A percentile compares a stretch with the other conserved stretches of the same genome.
phyloP scores from a whole-genome alignment of 257 asterid species.

The Ophiorrhiza pumila region DNA sequence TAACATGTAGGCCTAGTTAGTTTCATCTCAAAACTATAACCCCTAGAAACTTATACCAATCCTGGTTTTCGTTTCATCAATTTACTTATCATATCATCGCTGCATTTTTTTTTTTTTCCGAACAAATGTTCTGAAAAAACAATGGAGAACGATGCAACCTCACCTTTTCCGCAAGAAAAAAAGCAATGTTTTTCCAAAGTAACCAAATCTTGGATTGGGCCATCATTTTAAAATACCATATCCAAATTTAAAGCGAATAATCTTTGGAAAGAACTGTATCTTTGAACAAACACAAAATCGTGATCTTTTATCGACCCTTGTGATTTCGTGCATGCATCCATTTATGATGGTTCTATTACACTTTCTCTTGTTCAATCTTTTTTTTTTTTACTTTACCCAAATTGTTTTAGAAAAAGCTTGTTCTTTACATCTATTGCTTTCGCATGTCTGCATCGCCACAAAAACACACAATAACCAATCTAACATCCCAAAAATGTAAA shows the following conservation, averaged over 20 bases:
- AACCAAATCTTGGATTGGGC: constrained; percentile 11
- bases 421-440: constrained; percentile 3
- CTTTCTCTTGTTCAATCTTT: not conserved
- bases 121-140: not conserved
- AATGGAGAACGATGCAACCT: too few relatives aligned
- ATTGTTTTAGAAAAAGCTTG: constrained; percentile 2
- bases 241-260: not conserved
- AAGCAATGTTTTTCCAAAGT: constrained; percentile 8
- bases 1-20: too few relatives aligned
- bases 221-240: constrained; percentile 3
- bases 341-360: not conserved
- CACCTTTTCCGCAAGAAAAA: not conserved
- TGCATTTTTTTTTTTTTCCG: not conserved
- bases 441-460: not conserved
- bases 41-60: too few relatives aligned
- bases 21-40: too few relatives aligned
- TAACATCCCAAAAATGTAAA: not conserved
- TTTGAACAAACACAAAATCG: not conserved
- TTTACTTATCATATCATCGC: constrained; percentile 6
- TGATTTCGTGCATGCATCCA: not conserved
- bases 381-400: not conserved
- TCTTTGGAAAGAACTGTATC: constrained; percentile 2
- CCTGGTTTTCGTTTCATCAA: not conserved
- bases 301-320: too few relatives aligned
- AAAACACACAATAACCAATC: not conserved